These are phyloP conservation scores for Lentinula sp. DNA, from an alignment of 768 basidiomycete genomes.

Conservation along the genomic window DNA sequence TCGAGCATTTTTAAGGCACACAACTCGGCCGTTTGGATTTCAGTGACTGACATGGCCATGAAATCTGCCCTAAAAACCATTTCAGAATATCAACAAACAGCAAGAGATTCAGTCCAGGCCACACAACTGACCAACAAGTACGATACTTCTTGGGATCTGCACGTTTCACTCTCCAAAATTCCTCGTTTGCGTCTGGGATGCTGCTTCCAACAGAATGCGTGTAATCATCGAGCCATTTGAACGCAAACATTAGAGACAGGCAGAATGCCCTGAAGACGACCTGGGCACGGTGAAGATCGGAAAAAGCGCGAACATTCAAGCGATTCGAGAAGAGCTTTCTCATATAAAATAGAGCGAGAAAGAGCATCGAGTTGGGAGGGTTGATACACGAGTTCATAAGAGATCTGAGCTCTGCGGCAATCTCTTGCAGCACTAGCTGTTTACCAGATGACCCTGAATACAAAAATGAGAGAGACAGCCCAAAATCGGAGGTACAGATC, in stretches of 20 bases:
- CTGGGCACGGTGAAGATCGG: neutral
- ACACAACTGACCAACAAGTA: neutral
- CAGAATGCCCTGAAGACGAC: conserved; percentile 1
- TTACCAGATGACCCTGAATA: neutral
- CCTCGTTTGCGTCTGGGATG: neutral
- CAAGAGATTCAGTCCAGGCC: neutral
- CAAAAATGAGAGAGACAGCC: neutral
- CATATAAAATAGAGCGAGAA: neutral
- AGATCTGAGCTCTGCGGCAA: neutral
- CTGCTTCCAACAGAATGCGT: neutral
- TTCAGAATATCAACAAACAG: neutral
- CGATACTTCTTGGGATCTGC: conserved; percentile 1
- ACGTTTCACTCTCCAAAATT: neutral
- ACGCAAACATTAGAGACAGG: neutral
- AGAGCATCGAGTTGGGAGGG: neutral
- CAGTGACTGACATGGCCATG: neutral
- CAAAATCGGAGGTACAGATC: neutral
- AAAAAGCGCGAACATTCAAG: neutral
- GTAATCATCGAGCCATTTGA: conserved; percentile 5
- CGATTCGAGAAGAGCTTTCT: neutral
- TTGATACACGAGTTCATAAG: neutral
- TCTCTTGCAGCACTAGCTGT: neutral
- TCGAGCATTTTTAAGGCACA: neutral
- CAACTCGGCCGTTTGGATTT: neutral
- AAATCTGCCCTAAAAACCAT: neutral